Percentiles rank a stretch among this genome's conserved stretches.
Conservation (phyloP, 768 basidiomycete genomes). For the Serendipita indica region DNA sequence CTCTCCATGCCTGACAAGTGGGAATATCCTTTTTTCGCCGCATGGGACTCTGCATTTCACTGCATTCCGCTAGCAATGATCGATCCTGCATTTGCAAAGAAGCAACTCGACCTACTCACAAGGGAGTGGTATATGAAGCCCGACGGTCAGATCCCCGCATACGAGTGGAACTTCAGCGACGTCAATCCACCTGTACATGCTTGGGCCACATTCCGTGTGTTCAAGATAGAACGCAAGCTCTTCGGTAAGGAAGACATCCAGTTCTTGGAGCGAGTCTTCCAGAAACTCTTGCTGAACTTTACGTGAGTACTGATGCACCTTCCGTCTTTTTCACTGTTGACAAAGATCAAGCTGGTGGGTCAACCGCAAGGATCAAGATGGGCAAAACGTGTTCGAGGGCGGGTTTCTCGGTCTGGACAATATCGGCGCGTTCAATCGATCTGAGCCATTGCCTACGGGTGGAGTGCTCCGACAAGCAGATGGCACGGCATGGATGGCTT, state of each 20-base stretch:
- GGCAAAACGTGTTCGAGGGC: conserved; percentile 95
- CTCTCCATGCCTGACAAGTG: conserved; percentile 99
- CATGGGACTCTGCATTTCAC: conserved; percentile 98
- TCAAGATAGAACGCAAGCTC: conserved; percentile 97
- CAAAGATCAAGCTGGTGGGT: conserved; percentile 59
- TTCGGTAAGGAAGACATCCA: conserved; percentile 77
- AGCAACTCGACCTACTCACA: conserved; percentile 89
- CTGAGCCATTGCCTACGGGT: conserved; percentile 90
- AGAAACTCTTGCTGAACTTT: conserved; percentile 91
- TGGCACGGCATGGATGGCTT: conserved; percentile 99
- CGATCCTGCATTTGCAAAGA: conserved; percentile 91
- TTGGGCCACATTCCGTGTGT: conserved; percentile 96
- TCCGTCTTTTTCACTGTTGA: neutral
- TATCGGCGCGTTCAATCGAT: conserved; percentile 95
- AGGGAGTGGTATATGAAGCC: conserved; percentile 98
- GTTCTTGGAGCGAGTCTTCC: conserved; percentile 96
- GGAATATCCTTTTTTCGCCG: conserved; percentile 99
- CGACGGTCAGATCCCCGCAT: conserved; percentile 95
- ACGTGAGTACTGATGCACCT: conserved; percentile 51
- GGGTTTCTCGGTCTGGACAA: conserved; percentile 98
- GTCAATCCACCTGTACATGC: conserved; percentile 99
- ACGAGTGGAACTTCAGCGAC: conserved; percentile 98
- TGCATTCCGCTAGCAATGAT: conserved; percentile 95
- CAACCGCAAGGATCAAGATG: conserved; percentile 89
- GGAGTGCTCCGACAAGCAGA: conserved; percentile 91